Evolutionary conservation across 208 protist genomes (phyloP).

Genomic region (Novymonas esmeraldas): DNA sequence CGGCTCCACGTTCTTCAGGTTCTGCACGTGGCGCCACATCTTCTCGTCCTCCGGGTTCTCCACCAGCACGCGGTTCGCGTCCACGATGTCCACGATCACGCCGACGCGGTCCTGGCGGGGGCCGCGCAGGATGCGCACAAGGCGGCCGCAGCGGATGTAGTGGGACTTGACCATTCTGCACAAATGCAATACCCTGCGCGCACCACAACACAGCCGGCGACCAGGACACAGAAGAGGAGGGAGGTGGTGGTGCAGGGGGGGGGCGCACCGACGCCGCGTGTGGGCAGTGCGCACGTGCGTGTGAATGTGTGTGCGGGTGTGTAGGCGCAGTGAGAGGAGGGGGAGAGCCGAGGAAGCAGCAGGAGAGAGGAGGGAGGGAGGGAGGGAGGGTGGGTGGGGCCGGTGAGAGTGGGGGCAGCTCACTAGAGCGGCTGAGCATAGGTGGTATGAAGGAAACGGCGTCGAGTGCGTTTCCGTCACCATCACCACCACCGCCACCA

Average conservation of each 20-base stretch:
- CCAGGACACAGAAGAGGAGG: not conserved
- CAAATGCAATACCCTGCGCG: conserved; percentile 28
- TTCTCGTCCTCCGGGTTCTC: conserved; percentile 89
- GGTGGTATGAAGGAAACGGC: not conserved
- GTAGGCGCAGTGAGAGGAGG: not conserved
- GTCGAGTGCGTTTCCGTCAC: no score
- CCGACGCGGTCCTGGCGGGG: conserved; percentile 68
- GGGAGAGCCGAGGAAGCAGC: conserved; percentile 2
- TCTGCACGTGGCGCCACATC: conserved; percentile 93
- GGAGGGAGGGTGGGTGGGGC: not conserved
- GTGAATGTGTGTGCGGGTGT: conserved; percentile 13
- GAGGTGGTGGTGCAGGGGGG: not conserved
- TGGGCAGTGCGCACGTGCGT: no score
- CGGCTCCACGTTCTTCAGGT: conserved; percentile 88
- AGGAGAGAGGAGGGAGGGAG: no score
- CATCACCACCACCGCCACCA: no score
- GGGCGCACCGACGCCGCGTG: not conserved
- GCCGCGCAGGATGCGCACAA: conserved; percentile 66
- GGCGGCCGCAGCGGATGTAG: conserved; percentile 59
- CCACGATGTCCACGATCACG: conserved; percentile 88
- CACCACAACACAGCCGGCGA: conserved; percentile 12
- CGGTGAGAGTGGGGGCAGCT: not conserved
- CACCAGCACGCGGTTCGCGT: conserved; percentile 89
- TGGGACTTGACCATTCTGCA: conserved; percentile 66
- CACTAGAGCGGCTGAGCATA: not conserved